Base-by-base conservation (phyloP, 2,329 filamentous ascomycete species). In the Neonectria hederae region DNA sequence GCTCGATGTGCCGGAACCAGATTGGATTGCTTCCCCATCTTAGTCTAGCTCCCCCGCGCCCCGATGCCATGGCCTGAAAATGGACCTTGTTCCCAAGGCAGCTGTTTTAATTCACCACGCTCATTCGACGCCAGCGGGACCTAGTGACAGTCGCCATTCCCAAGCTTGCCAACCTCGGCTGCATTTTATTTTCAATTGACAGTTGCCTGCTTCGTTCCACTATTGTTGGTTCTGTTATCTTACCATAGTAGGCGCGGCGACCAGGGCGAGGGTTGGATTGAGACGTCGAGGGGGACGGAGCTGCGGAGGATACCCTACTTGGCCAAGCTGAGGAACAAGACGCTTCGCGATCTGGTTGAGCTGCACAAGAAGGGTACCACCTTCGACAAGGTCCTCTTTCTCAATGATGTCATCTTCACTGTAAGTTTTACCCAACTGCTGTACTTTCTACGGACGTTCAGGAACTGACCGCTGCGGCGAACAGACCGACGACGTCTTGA, bases 291-390 rank as follows among this genome's bases (percentile, higher is more conserved):
- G 26, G 83, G 84, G 0, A 80, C 79, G 65, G 87, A 90, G 71
- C 75, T 90, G 64, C 80, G 91, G 53, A 82, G 91, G 21, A 92
- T 93, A 65, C 90, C 90, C 1, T 92, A 90, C 74, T 79, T 93
- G 21, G 85, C 91, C 1, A 82, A 79, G 26, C 72, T 91, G 62
- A 83, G 91, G 43, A 93, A 94, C 75, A 76, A 80, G 67, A 87
- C 86, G n/a, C 77, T 93, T 68, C 76, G 84, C 64, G 88, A 89
- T 9, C 73, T 93, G 66, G 74, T 83, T 28, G 81, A 84, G 19
- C 73, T 90, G 48, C 75, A 80, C 10, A 76, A 79, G 21, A 75
- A 83, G 56, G 88, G 87, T 4, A 76, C 81, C n/a, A 79, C 68
- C 10, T 83, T 89, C 71, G 87, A 89, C 68, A 86, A 83, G 70